These are phyloP conservation scores for Phytophthora tentaculata DNA, from an alignment of 352 stramenopile genomes.

Conservation along the genomic window DNA sequence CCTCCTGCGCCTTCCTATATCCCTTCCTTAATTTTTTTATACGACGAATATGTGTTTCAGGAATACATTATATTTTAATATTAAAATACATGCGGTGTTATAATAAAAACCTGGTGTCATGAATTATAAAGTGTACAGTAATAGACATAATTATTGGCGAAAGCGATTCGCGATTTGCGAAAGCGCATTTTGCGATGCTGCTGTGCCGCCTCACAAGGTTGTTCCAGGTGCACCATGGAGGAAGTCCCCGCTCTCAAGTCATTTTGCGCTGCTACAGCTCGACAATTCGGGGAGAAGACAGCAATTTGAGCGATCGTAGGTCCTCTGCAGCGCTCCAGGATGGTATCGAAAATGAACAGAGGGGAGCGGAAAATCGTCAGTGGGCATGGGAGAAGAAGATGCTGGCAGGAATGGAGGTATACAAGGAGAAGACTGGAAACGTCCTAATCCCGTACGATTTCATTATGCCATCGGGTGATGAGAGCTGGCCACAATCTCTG, in stretches of 20 bases:
- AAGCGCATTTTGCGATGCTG: too few species aligned
- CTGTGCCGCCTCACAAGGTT: neutral
- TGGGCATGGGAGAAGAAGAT: conserved; percentile 1
- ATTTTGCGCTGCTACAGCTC: neutral
- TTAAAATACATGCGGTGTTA: too few species aligned
- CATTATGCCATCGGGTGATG: neutral
- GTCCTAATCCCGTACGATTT: neutral
- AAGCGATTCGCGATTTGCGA: too few species aligned
- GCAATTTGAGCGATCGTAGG: neutral
- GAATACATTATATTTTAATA: too few species aligned
- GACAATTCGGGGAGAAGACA: too few species aligned
- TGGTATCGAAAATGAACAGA: neutral
- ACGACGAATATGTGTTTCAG: too few species aligned
- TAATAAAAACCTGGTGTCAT: too few species aligned
- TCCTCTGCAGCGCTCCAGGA: neutral
- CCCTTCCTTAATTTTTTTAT: too few species aligned
- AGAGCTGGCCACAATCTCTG: neutral
- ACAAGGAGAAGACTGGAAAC: conserved; percentile 1
- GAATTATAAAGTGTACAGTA: too few species aligned
- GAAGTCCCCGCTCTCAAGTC: neutral
- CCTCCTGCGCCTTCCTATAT: too few species aligned
- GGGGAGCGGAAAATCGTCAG: neutral
- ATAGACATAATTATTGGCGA: too few species aligned
- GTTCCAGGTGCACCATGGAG: neutral
- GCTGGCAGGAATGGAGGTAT: neutral